A percentile compares a stretch with the other conserved stretches of the same genome.
Conservation (phyloP, 306 rosid species). For the Dicorynia guianensis region DNA sequence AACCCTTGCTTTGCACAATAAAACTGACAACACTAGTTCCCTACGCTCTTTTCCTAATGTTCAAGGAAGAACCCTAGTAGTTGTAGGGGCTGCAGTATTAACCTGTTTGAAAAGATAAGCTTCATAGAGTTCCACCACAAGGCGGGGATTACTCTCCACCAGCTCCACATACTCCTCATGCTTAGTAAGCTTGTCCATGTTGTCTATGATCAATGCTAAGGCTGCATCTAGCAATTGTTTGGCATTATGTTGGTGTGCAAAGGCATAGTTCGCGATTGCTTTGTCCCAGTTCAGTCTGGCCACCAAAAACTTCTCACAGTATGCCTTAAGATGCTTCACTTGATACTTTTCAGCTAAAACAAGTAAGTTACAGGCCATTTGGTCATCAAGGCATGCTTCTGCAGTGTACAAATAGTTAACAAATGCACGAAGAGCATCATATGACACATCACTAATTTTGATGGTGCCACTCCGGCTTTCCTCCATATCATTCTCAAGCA, state of each 20-base stretch:
- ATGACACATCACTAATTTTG: constrained; percentile 73
- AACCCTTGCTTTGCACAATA: constrained; percentile 20
- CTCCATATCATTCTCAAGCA: constrained; percentile 88
- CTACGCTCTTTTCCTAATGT: constrained; percentile 11
- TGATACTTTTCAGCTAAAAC: constrained; percentile 79
- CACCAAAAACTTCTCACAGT: constrained; percentile 74
- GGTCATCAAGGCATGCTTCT: constrained; percentile 75
- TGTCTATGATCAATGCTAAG: constrained; percentile 61
- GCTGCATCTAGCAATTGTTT: constrained; percentile 64
- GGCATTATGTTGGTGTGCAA: constrained; percentile 83
- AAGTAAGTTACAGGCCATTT: constrained; percentile 72
- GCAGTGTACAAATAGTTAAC: constrained; percentile 81
- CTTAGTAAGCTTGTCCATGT: constrained; percentile 68
- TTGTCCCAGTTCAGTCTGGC: constrained; percentile 72
- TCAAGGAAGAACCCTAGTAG: constrained; percentile 36
- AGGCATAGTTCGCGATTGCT: constrained; percentile 60
- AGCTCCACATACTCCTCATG: constrained; percentile 71
- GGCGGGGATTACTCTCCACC: constrained; percentile 72
- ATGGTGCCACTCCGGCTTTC: constrained; percentile 86
- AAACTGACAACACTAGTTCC: background rate
- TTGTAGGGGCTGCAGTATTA: constrained; percentile 69
- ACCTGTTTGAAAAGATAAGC: constrained; percentile 69
- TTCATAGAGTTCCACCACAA: constrained; percentile 81
- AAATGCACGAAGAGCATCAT: constrained; percentile 73
- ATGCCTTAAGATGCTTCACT: constrained; percentile 78